Evolutionary conservation across 768 basidiomycete genomes (phyloP), one percentile per base, ranked within the genome.

Genomic region (Coprinellus micaceus): DNA sequence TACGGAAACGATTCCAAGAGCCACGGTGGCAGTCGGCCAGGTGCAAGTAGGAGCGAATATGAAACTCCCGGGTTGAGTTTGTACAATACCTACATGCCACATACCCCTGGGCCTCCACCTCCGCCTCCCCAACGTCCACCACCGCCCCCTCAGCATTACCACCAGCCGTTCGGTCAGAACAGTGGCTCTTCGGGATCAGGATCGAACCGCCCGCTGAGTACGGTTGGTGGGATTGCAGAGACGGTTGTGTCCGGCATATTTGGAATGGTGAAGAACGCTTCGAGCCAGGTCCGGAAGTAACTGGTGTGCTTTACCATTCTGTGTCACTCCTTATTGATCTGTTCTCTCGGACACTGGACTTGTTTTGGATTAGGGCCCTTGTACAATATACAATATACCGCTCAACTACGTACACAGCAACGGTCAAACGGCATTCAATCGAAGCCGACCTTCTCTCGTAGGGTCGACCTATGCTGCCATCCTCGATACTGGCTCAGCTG

Each of bases 201-300:
- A 33, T 33, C 33, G 33, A 33, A 33, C 13, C 33, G 17, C 6
- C n/a, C 40, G 4, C 24, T 15, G 45, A 36, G 26, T 40, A 19
- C 54, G 47, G 9, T 28, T 3, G 39, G 24, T 21, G 56, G 33
- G 33, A 33, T 52, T 24, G 56, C 56, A 11, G 47, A 57, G 21
- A 41, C 22, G n/a, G 56, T 52, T 9, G 56, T 59, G 5, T 54
- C 58, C 13, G 54, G 56, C 28, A 22, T 62, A 7, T 62, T 62
- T 37, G 58, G 59, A 22, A 57, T 44, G 43, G 21, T 61, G 21
- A 55, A 59, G 47, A 57, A 33, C 54, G 62, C 17, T 58, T 58
- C 33, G 52, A 58, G 22, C 58, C 57, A 33, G 13, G 33, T 33
- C 13, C 6, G 33, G 33, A 33, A 33, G 33, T 33, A 13, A 33